These are phyloP conservation scores for Xylaria castorea DNA, from an alignment of 495 filamentous ascomycete species.

Conservation along the genomic window DNA sequence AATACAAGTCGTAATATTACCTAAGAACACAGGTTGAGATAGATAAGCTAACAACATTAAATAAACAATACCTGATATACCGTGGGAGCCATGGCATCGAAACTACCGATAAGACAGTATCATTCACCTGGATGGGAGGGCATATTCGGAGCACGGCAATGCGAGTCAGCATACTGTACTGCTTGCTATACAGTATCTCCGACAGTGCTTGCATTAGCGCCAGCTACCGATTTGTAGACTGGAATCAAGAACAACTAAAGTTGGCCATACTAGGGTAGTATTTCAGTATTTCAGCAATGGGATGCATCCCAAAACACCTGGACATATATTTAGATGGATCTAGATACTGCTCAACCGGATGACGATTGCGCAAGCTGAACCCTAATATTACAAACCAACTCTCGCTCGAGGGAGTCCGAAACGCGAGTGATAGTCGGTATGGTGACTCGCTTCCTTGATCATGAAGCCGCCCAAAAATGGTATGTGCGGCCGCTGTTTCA, in stretches of 20 bases:
- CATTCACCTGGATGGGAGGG: neutral
- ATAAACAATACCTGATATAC: neutral
- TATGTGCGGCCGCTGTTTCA: neutral
- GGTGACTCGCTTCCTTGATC: neutral
- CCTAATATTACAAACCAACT: neutral
- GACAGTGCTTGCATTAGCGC: conserved; percentile 29
- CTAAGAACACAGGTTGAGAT: neutral
- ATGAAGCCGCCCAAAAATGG: neutral
- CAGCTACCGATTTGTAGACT: conserved; percentile 4
- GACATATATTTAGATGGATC: neutral
- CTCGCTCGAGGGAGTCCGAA: neutral
- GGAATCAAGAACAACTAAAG: neutral
- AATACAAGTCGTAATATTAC: neutral
- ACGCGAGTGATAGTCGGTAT: too few species aligned
- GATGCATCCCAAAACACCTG: neutral
- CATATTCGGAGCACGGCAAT: too few species aligned
- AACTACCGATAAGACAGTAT: too few species aligned
- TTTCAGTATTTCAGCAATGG: neutral
- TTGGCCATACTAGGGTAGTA: neutral
- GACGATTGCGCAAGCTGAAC: neutral
- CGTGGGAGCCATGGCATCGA: too few species aligned
- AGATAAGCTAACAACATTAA: neutral
- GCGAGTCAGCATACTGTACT: neutral
- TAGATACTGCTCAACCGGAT: neutral
- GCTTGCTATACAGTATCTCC: neutral